phyloP scores from a whole-genome alignment of 257 asterid genomes.

The Solanum dulcamara region DNA sequence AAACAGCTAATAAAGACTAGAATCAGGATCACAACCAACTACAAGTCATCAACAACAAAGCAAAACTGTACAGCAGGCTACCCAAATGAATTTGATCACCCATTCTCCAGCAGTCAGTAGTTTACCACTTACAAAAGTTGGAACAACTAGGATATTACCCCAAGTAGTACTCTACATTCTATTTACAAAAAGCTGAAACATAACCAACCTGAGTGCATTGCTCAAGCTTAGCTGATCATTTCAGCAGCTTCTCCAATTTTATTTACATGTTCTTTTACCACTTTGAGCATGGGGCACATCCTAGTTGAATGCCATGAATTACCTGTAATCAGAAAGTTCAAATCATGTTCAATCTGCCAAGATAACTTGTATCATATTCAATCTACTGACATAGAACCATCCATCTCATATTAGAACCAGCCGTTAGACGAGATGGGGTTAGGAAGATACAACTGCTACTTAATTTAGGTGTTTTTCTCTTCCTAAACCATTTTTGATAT shows the following conservation, averaged over 20 bases:
- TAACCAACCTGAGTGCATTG: constrained; percentile 52
- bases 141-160: neutral
- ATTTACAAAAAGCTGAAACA: constrained; percentile 12
- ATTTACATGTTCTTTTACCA: constrained; percentile 42
- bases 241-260: constrained; percentile 47
- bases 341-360: constrained; percentile 32
- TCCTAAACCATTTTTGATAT: neutral
- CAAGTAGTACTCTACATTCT: constrained; percentile 14
- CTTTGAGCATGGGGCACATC: constrained; percentile 62
- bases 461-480: neutral
- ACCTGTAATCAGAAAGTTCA: constrained; percentile 66
- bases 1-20: neutral
- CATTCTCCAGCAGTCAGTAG: neutral
- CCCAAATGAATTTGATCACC: neutral
- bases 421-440: neutral
- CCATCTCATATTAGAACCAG: constrained; percentile 11
- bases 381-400: constrained; percentile 6
- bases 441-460: neutral
- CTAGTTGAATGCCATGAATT: constrained; percentile 62
- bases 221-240: constrained; percentile 45
- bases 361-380: constrained; percentile 8
- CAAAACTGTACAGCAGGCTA: neutral
- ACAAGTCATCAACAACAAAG: neutral
- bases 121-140: neutral
- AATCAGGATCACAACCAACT: neutral